Conservation (phyloP, 108 stramenopile genomes). For the Mediolabrus comicus region DNA sequence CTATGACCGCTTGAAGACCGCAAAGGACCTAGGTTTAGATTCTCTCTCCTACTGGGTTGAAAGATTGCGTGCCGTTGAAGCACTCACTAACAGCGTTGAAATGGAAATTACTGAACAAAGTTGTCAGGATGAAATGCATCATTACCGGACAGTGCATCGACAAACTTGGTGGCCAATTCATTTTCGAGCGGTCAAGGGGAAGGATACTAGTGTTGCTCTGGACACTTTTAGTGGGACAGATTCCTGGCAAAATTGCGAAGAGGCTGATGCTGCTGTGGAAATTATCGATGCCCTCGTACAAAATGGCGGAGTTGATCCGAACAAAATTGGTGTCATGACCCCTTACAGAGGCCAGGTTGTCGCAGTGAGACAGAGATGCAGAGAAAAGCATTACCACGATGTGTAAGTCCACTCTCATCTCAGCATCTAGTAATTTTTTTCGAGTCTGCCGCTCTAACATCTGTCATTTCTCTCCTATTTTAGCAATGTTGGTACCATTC, state of each 20-base stretch:
- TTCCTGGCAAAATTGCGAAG: slow-evolving; percentile 61
- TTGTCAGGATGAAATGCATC: background rate
- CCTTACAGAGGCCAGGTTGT: slow-evolving; percentile 77
- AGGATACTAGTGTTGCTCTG: slow-evolving; percentile 49
- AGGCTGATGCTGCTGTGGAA: slow-evolving; percentile 50
- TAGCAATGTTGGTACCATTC: slow-evolving; percentile 69
- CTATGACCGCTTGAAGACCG: slow-evolving; percentile 56
- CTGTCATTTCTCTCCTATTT: too few relatives aligned
- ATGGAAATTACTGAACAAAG: background rate
- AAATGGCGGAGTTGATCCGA: slow-evolving; percentile 34
- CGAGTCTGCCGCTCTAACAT: too few relatives aligned
- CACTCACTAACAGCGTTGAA: slow-evolving; percentile 26
- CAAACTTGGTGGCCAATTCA: slow-evolving; percentile 66
- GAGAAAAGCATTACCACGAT: slow-evolving; percentile 36
- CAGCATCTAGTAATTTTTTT: background rate
- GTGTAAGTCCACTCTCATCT: slow-evolving; percentile 13
- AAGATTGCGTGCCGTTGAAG: slow-evolving; percentile 50
- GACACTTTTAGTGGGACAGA: slow-evolving; percentile 58
- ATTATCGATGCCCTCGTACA: slow-evolving; percentile 43
- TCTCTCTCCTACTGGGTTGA: slow-evolving; percentile 39
- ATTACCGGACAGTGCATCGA: slow-evolving; percentile 25
- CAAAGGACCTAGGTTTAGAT: slow-evolving; percentile 3
- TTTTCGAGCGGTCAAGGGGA: slow-evolving; percentile 59
- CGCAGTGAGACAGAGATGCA: slow-evolving; percentile 53
- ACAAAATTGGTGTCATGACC: slow-evolving; percentile 68